Percentiles rank a stretch among this genome's conserved stretches.
Conservation (phyloP, 805 yeast species). For the Myxozyma melibiosi region DNA sequence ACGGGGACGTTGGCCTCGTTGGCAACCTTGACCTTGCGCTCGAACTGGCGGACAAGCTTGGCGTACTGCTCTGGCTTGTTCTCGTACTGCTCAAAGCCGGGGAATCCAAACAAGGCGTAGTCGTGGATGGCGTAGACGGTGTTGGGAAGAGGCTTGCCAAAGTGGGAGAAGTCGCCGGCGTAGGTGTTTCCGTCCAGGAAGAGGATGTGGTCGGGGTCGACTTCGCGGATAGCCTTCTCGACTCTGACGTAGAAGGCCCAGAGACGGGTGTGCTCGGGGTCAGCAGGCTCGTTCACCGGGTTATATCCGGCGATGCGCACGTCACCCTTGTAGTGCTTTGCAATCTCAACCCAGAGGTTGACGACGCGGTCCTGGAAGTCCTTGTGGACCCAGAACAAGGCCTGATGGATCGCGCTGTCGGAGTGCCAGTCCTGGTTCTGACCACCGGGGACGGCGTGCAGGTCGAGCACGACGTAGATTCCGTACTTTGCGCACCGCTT, state of each 20-base stretch:
- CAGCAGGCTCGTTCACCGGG: conserved; percentile 57
- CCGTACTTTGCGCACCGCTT: conserved; percentile 51
- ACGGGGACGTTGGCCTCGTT: conserved; percentile 49
- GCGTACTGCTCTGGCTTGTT: conserved; percentile 45
- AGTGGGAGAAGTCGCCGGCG: conserved; percentile 54
- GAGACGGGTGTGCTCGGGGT: conserved; percentile 48
- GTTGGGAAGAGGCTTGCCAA: conserved; percentile 49
- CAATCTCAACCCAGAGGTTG: conserved; percentile 51
- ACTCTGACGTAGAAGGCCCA: conserved; percentile 46
- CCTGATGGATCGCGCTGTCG: conserved; percentile 52
- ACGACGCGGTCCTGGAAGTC: conserved; percentile 52
- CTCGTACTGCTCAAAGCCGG: conserved; percentile 40
- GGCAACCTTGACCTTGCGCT: conserved; percentile 51
- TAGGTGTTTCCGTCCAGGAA: conserved; percentile 56
- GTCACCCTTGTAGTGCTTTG: conserved; percentile 51
- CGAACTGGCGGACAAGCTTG: conserved; percentile 46
- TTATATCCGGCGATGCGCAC: conserved; percentile 57
- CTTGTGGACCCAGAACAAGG: conserved; percentile 55
- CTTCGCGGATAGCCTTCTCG: conserved; percentile 47
- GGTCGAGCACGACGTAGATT: conserved; percentile 52
- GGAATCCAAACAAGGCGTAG: conserved; percentile 53
- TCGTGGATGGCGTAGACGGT: conserved; percentile 56
- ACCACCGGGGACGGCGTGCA: conserved; percentile 58
- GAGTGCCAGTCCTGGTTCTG: conserved; percentile 60
- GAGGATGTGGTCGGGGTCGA: conserved; percentile 54